Base-by-base conservation (phyloP, 2,329 filamentous ascomycete genomes). In the Stylonectria norvegica region DNA sequence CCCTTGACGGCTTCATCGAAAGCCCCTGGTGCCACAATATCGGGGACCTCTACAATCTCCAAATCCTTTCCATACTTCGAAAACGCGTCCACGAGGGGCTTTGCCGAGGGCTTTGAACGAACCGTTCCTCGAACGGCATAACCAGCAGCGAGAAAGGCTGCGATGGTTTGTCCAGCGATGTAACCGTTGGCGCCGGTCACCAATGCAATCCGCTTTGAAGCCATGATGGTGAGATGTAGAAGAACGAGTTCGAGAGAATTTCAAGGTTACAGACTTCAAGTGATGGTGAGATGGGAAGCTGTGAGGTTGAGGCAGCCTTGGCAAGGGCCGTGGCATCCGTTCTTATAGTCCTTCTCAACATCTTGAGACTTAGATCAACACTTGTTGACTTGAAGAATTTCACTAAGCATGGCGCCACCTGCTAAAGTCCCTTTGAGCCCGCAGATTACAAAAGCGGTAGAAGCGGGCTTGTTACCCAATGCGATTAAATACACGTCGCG, bases 171-270 rank as follows among this genome's bases (percentile, higher is more conserved):
- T 10, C 55, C 58, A 14, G 58, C 64, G 28, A 69, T 65, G 50
- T 65, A 69, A 38, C 65, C 65, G 36, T 67, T 68, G 38, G 65
- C 63, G 19, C 66, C 66, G 1, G 65, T 66, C 14, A 69, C 56
- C 9, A 64, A 56, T 10, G 63, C 58, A 54, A 55, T 50, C 11
- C 31, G 42, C 20, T 56, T 56, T 20, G 20, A 31, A 20, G 47
- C 33, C 53, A 56, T 56, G 40, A 14, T 53, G 18, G n/a, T 20
- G 30, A 23, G n/a, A 12, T 25, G 3, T 4, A 16, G 9, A 18
- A 20, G 14, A 14, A 36, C 34, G 2, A 18, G 3, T 15, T 4
- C 35, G 20, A 11, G 17, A 18, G 4, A 25, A 14, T 1, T 33
- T 34, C n/a, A n/a, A n/a, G n/a, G n/a, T n/a, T n/a, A n/a, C n/a